Evolutionary conservation across 352 stramenopile genomes (phyloP), one percentile per base, ranked within the genome.

Genomic region (Pythium apleroticum): DNA sequence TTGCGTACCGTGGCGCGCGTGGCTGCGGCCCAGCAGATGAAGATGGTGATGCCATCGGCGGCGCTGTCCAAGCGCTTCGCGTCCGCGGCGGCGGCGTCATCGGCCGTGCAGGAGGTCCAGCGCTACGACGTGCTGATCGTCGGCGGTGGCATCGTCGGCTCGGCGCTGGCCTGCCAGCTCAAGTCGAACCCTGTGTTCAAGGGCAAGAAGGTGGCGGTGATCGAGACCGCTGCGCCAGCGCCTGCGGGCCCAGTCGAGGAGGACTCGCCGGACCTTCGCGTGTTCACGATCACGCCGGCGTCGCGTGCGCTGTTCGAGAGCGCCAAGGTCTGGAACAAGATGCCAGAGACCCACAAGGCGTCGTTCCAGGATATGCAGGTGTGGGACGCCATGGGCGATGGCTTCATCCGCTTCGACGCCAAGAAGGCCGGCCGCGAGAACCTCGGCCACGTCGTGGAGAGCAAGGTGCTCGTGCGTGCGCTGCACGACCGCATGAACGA

Each of bases 281-380:
- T 97, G 56, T 98, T 95, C 73, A 93, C 91, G 17, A 90, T 98
- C 71, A 95, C 91, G 28, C 91, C 90, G 0, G 75, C 84, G 41
- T 97, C 88, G 56, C 80, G 91, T 63, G 65, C 72, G 62, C 69
- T 97, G 22, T 76, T 98, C 28, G 76, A 97, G 65, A 73, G 57
- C 61, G 64, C 78, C 11, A 68, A 88, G 56, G 90, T 88, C 31
- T 98, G 91, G 91, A 68, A 80, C 64, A 80, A 89, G 65, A 84
- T 96, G 31, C 69, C 68, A 7, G 65, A 60, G 41, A 46, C 56
- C 12, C 79, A 95, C 60, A 84, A 75, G 53, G 74, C 88, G 41
- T 69, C 78, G 28, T 97, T 97, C 73, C 75, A 80, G 43, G 76
- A 93, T 75, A 97, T 97, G 91, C 90, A 97, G 72, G 90, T 90